Percentiles rank a stretch among this genome's conserved stretches.
phyloP scores from a whole-genome alignment of 805 yeast species.

The Zygoascus tannicola region DNA sequence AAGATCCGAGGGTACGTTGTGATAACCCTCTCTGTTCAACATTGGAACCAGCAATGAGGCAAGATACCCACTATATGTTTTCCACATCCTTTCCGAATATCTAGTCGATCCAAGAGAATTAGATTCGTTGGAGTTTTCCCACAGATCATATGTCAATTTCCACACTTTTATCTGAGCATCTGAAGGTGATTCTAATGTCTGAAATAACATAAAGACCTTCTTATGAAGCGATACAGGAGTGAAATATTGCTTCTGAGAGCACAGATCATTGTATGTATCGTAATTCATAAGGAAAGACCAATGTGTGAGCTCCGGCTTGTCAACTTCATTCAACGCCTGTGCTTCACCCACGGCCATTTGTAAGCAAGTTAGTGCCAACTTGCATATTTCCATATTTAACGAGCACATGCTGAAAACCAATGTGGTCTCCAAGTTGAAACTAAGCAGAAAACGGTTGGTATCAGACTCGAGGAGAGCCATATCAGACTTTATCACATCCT shows the following conservation, averaged over 20 bases:
- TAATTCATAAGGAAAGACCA: conserved; percentile 26
- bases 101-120: conserved; percentile 15
- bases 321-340: conserved; percentile 18
- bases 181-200: conserved; percentile 24
- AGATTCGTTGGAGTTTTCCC: conserved; percentile 29
- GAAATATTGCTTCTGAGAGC: conserved; percentile 46
- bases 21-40: conserved; percentile 12
- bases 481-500: conserved; percentile 20
- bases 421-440: conserved; percentile 41
- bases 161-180: conserved; percentile 34
- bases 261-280: conserved; percentile 36
- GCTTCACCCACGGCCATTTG: conserved; percentile 23
- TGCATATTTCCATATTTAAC: conserved; percentile 42
- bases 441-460: conserved; percentile 25
- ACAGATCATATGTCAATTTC: conserved; percentile 40
- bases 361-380: conserved; percentile 37
- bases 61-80: conserved; percentile 64
- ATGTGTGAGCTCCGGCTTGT: conserved; percentile 9
- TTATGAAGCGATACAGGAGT: conserved; percentile 67
- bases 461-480: conserved; percentile 22
- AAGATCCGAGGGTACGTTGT: conserved; percentile 30
- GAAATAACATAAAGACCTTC: conserved; percentile 39
- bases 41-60: conserved; percentile 43
- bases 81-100: conserved; percentile 32
- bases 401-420: conserved; percentile 44